A percentile compares a stretch with the other conserved stretches of the same genome.
Evolutionary conservation across 495 filamentous ascomycete genomes (phyloP).

Genomic region (Endocarpon pusillum): DNA sequence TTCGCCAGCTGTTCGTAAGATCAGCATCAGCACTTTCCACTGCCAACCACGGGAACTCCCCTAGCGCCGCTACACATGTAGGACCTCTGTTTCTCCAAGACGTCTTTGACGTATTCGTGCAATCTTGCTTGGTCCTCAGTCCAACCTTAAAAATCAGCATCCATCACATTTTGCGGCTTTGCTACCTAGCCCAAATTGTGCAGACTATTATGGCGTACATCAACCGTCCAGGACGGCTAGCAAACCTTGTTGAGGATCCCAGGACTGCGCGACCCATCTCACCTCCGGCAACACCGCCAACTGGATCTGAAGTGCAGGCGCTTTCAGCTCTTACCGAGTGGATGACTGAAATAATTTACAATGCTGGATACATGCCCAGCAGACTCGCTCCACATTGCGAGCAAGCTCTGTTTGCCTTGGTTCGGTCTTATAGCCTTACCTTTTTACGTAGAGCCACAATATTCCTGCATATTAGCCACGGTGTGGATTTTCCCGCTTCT

Average conservation of each 20-base stretch:
- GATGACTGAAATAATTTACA: too few species aligned
- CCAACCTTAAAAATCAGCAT: constrained; percentile 60
- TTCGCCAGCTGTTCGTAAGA: constrained; percentile 57
- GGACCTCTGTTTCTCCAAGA: constrained; percentile 61
- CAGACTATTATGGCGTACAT: constrained; percentile 34
- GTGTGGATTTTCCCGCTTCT: constrained; percentile 69
- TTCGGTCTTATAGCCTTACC: constrained; percentile 67
- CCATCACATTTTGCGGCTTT: constrained; percentile 68
- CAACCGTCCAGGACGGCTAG: not conserved
- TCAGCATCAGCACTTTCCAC: constrained; percentile 23
- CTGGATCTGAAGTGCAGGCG: constrained; percentile 24
- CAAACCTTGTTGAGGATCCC: too few species aligned
- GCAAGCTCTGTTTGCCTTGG: too few species aligned
- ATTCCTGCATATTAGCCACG: constrained; percentile 73
- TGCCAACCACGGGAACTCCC: constrained; percentile 11
- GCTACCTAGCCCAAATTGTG: constrained; percentile 81
- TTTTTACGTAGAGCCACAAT: constrained; percentile 79
- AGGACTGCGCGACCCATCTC: too few species aligned
- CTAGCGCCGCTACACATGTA: constrained; percentile 31
- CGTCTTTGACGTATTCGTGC: constrained; percentile 71
- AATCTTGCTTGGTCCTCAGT: constrained; percentile 50
- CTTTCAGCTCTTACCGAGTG: too few species aligned
- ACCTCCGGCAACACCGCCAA: too few species aligned
- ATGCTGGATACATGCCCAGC: too few species aligned
- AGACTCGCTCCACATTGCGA: too few species aligned